Conservation (phyloP, 163 green algal species). For the Scenedesmus sp. region DNA sequence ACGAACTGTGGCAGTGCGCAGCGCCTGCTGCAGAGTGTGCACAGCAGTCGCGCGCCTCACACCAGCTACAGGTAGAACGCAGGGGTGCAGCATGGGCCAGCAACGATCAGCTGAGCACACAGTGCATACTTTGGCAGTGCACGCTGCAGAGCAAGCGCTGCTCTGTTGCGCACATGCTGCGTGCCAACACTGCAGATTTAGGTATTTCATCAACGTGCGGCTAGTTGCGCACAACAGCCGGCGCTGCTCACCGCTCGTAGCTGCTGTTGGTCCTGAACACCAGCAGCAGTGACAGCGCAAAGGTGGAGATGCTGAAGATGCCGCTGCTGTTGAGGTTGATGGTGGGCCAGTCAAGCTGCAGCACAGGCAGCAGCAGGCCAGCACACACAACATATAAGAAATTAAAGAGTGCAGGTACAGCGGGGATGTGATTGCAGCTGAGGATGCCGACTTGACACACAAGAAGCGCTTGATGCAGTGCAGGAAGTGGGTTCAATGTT, state of each 20-base stretch:
- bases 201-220: background rate
- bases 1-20: background rate
- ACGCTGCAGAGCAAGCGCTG: background rate
- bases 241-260: background rate
- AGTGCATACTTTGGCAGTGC: background rate
- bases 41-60: background rate
- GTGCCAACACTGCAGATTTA: background rate
- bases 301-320: slow-evolving; percentile 48
- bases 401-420: background rate
- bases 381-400: background rate
- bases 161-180: background rate
- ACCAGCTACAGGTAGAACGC: background rate
- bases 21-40: background rate
- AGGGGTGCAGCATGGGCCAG: background rate
- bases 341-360: slow-evolving; percentile 45
- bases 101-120: background rate
- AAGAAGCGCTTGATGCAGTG: background rate
- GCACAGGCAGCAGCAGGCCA: background rate
- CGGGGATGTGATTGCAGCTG: background rate
- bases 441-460: background rate
- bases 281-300: slow-evolving; percentile 49
- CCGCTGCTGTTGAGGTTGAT: slow-evolving; percentile 41
- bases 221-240: background rate
- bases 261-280: slow-evolving; percentile 23
- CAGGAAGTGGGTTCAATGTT: background rate